Base-by-base conservation (phyloP, 2,329 filamentous ascomycete species). In the Rhynchosporium secalis region DNA sequence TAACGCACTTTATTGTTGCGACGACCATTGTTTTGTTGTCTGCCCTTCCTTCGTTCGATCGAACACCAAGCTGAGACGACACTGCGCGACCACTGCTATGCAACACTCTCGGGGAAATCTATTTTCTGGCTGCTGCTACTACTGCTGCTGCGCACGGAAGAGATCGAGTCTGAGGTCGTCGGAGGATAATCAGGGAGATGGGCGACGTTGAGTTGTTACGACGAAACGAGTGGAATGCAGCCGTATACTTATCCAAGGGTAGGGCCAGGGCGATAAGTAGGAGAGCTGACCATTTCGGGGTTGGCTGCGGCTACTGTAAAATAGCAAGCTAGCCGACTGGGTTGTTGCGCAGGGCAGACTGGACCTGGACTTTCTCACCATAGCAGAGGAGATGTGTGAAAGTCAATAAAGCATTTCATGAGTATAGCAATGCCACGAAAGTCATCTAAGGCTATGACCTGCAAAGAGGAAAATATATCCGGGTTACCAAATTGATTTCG, bases 1-100 rank as follows among this genome's bases (percentile, higher is more conserved):
- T 45, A 10, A 78, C 82, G 71, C 76, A 86, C 83, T 86, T 86
- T 76, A 86, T 86, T 66, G 83, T 86, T 75, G 83, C 83, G 71
- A 86, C 83, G 75, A 85, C 83, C 73, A 73, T 74, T 49, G 56
- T 71, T 70, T 49, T 58, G 52, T 33, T 56, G 45, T 63, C 46
- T 38, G 29, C 38, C 59, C 56, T 54, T 63, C 52, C 58, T 47
- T 31, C 56, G 55, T 59, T 56, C 51, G 51, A 58, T 56, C 51
- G 51, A 58, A 62, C 51, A 47, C 51, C 49, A 7, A 56, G 33
- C 51, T 51, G 59, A 62, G 47, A 64, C 55, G 57, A 60, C 40
- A 28, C 41, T 61, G 40, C 58, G 28, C 56, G n/a, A 56, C 57
- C 56, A 29, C 20, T 20, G 20, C 20, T 20, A 36, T 41, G 15